Conservation (phyloP, 345 rosid species). For the Nephelium lappaceum region DNA sequence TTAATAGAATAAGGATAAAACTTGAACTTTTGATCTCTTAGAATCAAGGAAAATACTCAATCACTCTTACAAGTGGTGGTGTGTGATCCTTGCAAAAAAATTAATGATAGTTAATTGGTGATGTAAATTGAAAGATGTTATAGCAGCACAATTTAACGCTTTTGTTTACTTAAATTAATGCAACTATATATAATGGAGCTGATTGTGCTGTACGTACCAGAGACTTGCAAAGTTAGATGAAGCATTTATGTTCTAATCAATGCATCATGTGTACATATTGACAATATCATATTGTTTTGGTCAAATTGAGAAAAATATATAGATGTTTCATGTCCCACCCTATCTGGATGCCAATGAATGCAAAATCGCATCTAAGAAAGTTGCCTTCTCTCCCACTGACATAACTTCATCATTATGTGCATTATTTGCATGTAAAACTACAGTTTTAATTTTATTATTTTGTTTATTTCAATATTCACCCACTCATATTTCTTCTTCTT, state of each 20-base stretch:
- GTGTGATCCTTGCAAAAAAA: no score
- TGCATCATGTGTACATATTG: background rate
- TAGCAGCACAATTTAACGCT: no score
- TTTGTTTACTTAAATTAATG: no score
- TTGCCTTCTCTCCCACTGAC: conserved; percentile 7
- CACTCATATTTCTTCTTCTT: background rate
- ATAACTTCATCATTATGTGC: background rate
- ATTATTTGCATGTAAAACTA: background rate
- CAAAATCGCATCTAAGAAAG: background rate
- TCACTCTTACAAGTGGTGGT: no score
- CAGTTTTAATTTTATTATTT: background rate
- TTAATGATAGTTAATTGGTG: no score
- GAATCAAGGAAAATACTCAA: no score
- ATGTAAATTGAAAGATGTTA: no score
- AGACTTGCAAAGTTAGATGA: background rate
- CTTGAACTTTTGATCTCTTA: no score
- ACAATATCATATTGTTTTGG: background rate
- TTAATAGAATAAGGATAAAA: no score
- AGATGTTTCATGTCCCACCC: background rate
- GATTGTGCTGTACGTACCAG: background rate
- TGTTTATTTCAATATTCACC: background rate
- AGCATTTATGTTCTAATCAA: background rate
- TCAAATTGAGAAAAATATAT: background rate
- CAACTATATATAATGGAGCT: background rate
- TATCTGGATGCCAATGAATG: background rate